A percentile compares a stretch with the other conserved stretches of the same genome.
Conservation (phyloP, 2,329 filamentous ascomycete species). For the Penicillium hesseltinei region DNA sequence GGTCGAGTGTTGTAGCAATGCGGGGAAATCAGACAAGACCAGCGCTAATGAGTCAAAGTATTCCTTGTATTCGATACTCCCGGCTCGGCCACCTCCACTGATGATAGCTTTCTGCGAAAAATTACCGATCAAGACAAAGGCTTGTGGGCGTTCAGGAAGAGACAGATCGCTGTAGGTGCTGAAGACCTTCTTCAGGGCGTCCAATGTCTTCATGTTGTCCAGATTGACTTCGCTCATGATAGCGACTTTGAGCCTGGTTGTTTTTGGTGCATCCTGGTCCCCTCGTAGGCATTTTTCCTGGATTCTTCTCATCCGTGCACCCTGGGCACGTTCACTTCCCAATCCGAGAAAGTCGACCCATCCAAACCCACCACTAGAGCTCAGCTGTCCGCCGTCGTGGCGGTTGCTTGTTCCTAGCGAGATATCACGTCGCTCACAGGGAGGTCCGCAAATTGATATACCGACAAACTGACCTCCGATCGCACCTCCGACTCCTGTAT, state of each 20-base stretch:
- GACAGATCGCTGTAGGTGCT: conserved; percentile 67
- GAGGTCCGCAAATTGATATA: conserved; percentile 87
- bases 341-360: conserved; percentile 96
- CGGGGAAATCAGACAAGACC: conserved; percentile 77
- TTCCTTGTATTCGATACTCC: conserved; percentile 95
- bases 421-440: conserved; percentile 77
- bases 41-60: conserved; percentile 86
- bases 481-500: conserved; percentile 79
- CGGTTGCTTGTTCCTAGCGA: conserved; percentile 69
- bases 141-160: conserved; percentile 66
- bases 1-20: conserved; percentile 72
- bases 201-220: conserved; percentile 76
- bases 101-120: conserved; percentile 64
- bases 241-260: conserved; percentile 57
- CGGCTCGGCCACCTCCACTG: conserved; percentile 66
- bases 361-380: conserved; percentile 76
- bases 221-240: conserved; percentile 83
- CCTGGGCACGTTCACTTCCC: conserved; percentile 82
- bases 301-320: conserved; percentile 76
- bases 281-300: conserved; percentile 65
- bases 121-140: conserved; percentile 82
- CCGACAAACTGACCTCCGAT: conserved; percentile 91
- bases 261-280: conserved; percentile 24
- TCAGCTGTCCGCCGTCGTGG: conserved; percentile 35
- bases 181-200: conserved; percentile 77